Percentiles rank a stretch among this genome's conserved stretches.
These are phyloP conservation scores for Candida odintsovae DNA, from an alignment of 805 yeast genomes.

Conservation along the genomic window DNA sequence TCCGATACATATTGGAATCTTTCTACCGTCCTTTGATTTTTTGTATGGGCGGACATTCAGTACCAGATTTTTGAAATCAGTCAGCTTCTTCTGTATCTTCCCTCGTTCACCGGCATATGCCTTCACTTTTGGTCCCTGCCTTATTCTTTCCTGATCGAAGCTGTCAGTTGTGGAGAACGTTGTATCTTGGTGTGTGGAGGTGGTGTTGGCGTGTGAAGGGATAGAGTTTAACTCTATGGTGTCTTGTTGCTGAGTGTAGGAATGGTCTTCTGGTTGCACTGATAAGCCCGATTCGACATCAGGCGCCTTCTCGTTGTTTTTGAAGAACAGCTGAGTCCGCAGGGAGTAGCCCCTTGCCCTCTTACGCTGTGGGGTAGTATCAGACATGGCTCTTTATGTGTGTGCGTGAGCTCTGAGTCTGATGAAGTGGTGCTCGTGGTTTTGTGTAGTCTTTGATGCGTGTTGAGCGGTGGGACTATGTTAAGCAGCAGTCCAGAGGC, in stretches of 20 bases:
- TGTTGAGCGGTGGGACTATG: neutral
- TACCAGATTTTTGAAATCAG: conserved; percentile 29
- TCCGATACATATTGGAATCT: conserved; percentile 58
- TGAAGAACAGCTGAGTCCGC: conserved; percentile 59
- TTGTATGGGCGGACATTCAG: conserved; percentile 42
- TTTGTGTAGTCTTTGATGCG: neutral
- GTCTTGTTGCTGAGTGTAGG: conserved; percentile 3
- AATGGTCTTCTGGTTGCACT: conserved; percentile 23
- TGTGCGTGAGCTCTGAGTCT: too few species aligned
- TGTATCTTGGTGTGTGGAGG: neutral
- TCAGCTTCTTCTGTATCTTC: conserved; percentile 10
- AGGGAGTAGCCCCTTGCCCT: conserved; percentile 53
- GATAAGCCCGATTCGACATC: conserved; percentile 17
- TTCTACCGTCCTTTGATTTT: conserved; percentile 64
- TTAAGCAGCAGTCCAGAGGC: too few species aligned
- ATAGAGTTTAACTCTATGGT: conserved; percentile 4
- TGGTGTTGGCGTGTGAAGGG: neutral
- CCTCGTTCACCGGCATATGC: conserved; percentile 23
- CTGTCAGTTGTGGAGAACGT: conserved; percentile 3
- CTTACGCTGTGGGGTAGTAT: neutral
- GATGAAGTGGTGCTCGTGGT: neutral
- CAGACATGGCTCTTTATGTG: neutral
- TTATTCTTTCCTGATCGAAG: conserved; percentile 22
- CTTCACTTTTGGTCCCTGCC: conserved; percentile 8
- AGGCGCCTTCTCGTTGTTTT: conserved; percentile 15